Base-by-base conservation (phyloP, 2,329 filamentous ascomycete genomes). In the Aspergillus viridinutans region DNA sequence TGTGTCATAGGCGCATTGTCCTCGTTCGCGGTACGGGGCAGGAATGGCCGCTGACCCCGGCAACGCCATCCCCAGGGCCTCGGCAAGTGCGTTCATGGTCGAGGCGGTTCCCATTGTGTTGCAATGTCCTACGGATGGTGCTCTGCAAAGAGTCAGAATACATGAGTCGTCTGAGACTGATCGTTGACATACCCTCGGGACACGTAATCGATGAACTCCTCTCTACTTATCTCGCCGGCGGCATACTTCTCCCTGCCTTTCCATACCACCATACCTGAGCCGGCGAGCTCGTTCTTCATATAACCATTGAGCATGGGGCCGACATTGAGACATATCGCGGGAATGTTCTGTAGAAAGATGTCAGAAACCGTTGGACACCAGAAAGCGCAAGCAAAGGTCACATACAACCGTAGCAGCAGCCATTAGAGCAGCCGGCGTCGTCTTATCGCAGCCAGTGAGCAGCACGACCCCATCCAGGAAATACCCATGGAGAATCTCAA, bases 21-120 rank as follows among this genome's bases (percentile, higher is more conserved):
- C 69, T 49, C 80, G 71, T 61, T 81, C 74, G 2, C 79, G 76
- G 58, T 82, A 82, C 1, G 75, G 72, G 4, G 80, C 80, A 1
- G 80, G 80, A n/a, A 81, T 81, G 3, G 78, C 78, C 2, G 79
- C 76, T 3, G 79, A 80, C 1, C 79, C 80, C 0, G 80, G 79
- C 0, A 83, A 72, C 0, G 79, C 77, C 77, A 83, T 81, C 35
- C 81, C 80, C 3, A 83, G 69, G 3, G 80, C 79, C 62, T 82
- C 80, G 50, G 79, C 78, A 1, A 81, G 72, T 1, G 79, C 78
- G 59, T 81, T 81, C 78, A 82, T 81, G 0, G 79, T 82, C 6
- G 77, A 79, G 2, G 80, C 80, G 17, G 80, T 82, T 50, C 80
- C 79, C 80, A 82, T 82, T 17, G 79, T 81, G 62, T 81, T 81